A percentile compares a stretch with the other conserved stretches of the same genome.
Conservation (phyloP, 179 eudicot genomes). For the Spinacia oleracea region DNA sequence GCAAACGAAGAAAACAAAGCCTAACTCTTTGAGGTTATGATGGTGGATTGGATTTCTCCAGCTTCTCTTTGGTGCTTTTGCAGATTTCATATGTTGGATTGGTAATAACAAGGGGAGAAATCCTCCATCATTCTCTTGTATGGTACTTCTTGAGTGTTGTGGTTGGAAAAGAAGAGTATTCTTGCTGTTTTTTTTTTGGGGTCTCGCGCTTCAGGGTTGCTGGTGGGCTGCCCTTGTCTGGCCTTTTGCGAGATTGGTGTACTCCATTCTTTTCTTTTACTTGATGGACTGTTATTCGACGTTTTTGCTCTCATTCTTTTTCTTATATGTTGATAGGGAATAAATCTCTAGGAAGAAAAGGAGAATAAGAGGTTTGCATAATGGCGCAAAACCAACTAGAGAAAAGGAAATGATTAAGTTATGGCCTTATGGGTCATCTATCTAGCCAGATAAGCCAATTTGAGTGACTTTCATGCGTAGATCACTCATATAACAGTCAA, state of each 20-base stretch:
- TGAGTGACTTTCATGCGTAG: not conserved
- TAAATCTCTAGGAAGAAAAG: not conserved
- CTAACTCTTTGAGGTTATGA: not conserved
- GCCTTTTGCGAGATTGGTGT: not conserved
- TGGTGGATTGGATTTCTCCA: not conserved
- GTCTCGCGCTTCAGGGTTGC: not conserved
- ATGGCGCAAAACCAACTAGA: not conserved
- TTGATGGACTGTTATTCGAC: not conserved
- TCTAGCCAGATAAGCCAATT: not conserved
- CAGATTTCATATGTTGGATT: not conserved
- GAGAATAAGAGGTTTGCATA: not conserved
- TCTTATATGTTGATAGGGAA: not conserved
- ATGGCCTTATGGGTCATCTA: not conserved
- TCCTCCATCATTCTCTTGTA: not conserved
- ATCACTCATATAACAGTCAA: not conserved
- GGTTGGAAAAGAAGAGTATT: not conserved
- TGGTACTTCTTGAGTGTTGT: not conserved
- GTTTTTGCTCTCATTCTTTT: not conserved
- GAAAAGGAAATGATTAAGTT: not conserved
- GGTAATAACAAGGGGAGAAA: not conserved
- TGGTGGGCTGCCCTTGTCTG: not conserved
- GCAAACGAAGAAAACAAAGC: too few species aligned
- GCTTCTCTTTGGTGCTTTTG: not conserved
- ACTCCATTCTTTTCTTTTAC: not conserved
- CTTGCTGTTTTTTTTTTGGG: not conserved